phyloP scores from a whole-genome alignment of 495 filamentous ascomycete genomes.

The Parathielavia hyrcaniae region DNA sequence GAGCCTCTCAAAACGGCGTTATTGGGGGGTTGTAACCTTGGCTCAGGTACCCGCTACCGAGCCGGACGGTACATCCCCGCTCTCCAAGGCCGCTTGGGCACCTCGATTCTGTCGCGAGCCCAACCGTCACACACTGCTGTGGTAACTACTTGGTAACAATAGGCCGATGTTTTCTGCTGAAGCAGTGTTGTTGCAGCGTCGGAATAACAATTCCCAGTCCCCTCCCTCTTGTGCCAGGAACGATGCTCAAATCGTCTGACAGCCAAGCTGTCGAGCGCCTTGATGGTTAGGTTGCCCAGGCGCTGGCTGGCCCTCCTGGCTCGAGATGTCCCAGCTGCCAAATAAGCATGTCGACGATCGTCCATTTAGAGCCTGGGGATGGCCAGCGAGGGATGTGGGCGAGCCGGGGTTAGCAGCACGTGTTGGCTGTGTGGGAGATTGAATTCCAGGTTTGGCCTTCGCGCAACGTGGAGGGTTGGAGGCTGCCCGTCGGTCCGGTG shows the following conservation, averaged over 20 bases:
- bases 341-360: not conserved
- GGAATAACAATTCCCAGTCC: not conserved
- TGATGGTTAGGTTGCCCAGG: not conserved
- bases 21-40: not conserved
- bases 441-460: no score
- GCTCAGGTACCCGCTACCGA: conserved; percentile 20
- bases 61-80: conserved; percentile 1
- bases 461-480: not conserved
- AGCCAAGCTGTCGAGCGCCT: not conserved
- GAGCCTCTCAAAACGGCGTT: conserved; percentile 18
- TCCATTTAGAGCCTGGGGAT: not conserved
- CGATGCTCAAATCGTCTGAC: not conserved
- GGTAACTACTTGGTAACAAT: no score
- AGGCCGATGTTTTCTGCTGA: not conserved
- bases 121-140: not conserved
- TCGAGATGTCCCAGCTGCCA: not conserved
- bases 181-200: not conserved
- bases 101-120: not conserved
- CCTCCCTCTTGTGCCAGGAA: not conserved
- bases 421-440: not conserved
- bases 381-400: not conserved
- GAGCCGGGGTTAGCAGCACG: conserved; percentile 1
- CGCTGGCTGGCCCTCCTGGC: not conserved
- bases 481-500: conserved; percentile 12
- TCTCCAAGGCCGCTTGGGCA: not conserved